These are phyloP conservation scores for Trichoderma semiorbis DNA, from an alignment of 2,329 filamentous ascomycete species.

Conservation along the genomic window DNA sequence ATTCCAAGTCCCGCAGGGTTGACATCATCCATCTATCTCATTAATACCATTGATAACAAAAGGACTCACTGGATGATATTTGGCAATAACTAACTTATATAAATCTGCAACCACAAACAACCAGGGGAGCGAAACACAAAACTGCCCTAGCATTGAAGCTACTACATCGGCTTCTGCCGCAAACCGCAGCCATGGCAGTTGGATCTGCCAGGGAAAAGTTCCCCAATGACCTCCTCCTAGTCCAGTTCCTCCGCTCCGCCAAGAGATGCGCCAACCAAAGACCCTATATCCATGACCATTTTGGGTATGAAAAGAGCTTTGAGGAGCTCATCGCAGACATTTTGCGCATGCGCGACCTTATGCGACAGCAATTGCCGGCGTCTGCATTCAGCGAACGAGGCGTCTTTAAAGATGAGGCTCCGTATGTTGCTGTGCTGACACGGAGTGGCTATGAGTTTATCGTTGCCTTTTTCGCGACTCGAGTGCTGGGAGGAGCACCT, in stretches of 20 bases:
- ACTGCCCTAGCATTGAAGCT: background rate
- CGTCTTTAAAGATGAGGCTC: constrained; percentile 5
- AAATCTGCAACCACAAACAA: background rate
- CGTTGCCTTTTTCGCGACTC: constrained; percentile 25
- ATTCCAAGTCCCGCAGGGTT: background rate
- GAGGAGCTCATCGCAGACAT: constrained; percentile 23
- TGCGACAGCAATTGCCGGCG: constrained; percentile 12
- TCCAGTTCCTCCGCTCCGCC: constrained; percentile 20
- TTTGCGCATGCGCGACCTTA: constrained; percentile 18
- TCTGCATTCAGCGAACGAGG: constrained; percentile 9
- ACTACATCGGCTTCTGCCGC: background rate
- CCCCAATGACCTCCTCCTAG: constrained; percentile 20
- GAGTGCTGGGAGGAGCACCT: constrained; percentile 23
- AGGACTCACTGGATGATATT: background rate
- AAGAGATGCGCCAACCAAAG: constrained; percentile 8
- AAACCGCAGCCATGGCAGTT: constrained; percentile 1
- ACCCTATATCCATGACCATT: constrained; percentile 19
- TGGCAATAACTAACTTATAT: background rate
- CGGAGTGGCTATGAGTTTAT: constrained; percentile 25
- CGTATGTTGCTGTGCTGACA: constrained; percentile 21
- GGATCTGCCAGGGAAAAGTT: constrained; percentile 7
- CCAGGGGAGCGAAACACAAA: background rate
- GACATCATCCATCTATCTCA: background rate
- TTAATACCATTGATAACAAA: background rate
- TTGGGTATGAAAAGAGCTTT: constrained; percentile 24